Base-by-base conservation (phyloP, 495 filamentous ascomycete species). In the Neurospora tetrasperma region DNA sequence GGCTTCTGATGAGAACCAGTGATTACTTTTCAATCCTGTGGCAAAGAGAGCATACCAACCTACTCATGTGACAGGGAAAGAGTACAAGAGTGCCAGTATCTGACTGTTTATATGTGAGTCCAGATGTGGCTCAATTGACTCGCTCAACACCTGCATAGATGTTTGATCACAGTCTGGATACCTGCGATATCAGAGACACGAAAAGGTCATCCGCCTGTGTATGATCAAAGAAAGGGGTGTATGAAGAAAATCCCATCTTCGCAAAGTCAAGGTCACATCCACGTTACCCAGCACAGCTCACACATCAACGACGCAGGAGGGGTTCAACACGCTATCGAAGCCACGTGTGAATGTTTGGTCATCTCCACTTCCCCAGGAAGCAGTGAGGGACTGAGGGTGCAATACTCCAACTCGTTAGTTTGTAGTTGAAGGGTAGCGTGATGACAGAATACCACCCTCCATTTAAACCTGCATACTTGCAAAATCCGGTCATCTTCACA, bases 1-100 rank as follows among this genome's bases (percentile, higher is more conserved):
- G 75, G n/a, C 16, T 72, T 59, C 72, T 68, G 6, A 18, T 79
- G 27, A 66, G 12, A 59, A 59, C 11, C 5, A 12, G 10, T 14
- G 4, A 38, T 27, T 14, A 27, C 11, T 27, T 12, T 66, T 35
- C 27, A 3, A 9, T 38, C 27, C 54, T 8, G 14, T 66, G 6
- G 54, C 27, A 66, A 59, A 31, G 54, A 66, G 20, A 59, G 12
- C 20, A 59, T 27, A 23, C 18, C 48, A 7, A 59, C 1, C 4
- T 23, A 59, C 20, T 41, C 43, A 35, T 16, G 14, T 42, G 71
- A 54, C 46, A 42, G 20, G 40, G 20, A 27, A 9, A 42, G 18
- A 23, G 16, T 20, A 44, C n/a, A 16, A 44, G 3, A 18, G 27
- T 38, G 35, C 18, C 9, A 38, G 14, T 31, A 35, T 6, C 6